A percentile compares a stretch with the other conserved stretches of the same genome.
phyloP scores from a whole-genome alignment of 345 rosid genomes.

The Clausena lansium region DNA sequence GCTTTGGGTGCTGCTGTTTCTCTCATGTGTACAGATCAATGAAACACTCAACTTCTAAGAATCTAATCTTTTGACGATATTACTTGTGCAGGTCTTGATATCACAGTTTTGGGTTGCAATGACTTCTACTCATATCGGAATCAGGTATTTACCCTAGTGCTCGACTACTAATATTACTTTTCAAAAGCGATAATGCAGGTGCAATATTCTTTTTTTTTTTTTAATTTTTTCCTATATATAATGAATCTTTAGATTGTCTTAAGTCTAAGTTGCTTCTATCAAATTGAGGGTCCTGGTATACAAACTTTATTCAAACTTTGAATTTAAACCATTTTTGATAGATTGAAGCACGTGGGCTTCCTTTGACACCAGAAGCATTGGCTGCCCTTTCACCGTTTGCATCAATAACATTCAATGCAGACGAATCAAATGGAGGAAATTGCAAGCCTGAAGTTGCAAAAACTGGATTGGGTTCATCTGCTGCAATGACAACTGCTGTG shows the following conservation, averaged over 20 bases:
- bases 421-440: slow-evolving; percentile 52
- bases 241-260: background rate
- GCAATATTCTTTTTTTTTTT: too few species aligned
- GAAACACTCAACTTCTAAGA: slow-evolving; percentile 7
- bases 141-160: slow-evolving; percentile 44
- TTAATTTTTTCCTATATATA: background rate
- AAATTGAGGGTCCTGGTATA: background rate
- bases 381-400: slow-evolving; percentile 78
- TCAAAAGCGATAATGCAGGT: background rate
- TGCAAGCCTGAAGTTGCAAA: slow-evolving; percentile 96
- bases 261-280: background rate
- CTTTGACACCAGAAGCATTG: slow-evolving; percentile 74
- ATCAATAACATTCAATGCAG: slow-evolving; percentile 79
- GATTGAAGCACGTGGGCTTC: slow-evolving; percentile 91
- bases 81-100: slow-evolving; percentile 74
- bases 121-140: slow-evolving; percentile 94
- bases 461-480: slow-evolving; percentile 98
- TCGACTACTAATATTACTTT: background rate
- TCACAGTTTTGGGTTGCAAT: slow-evolving; percentile 85
- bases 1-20: background rate
- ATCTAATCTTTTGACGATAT: slow-evolving; percentile 27
- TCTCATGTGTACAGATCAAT: background rate
- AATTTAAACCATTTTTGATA: slow-evolving; percentile 17
- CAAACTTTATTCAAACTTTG: background rate
- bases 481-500: slow-evolving; percentile 97